Evolutionary conservation across 805 yeast genomes (phyloP).

Genomic region (Candida xyloterini): DNA sequence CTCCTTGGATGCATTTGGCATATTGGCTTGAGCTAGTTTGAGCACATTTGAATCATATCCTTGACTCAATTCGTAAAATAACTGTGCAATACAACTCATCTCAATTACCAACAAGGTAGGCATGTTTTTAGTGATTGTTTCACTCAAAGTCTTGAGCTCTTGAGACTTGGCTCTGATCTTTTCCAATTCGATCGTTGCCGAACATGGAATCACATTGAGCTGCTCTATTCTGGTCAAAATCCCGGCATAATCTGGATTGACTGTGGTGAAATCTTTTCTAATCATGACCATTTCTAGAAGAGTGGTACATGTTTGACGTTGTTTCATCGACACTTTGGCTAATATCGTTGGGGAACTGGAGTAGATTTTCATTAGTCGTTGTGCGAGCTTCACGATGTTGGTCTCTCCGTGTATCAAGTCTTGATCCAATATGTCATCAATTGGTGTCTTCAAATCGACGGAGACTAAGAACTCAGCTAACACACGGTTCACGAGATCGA

Average conservation of each 20-base stretch:
- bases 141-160: slow-evolving; percentile 62
- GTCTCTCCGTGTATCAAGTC: slow-evolving; percentile 38
- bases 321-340: slow-evolving; percentile 48
- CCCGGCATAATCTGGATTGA: slow-evolving; percentile 50
- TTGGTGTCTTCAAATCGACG: slow-evolving; percentile 44
- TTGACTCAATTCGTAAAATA: slow-evolving; percentile 44
- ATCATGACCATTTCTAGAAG: slow-evolving; percentile 68
- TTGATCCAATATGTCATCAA: slow-evolving; percentile 20
- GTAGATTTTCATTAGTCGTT: slow-evolving; percentile 43
- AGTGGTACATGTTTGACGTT: slow-evolving; percentile 61
- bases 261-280: slow-evolving; percentile 51
- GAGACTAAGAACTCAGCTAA: slow-evolving; percentile 75
- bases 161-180: slow-evolving; percentile 64
- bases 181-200: slow-evolving; percentile 45
- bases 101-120: slow-evolving; percentile 78
- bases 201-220: slow-evolving; percentile 66
- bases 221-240: slow-evolving; percentile 48
- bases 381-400: slow-evolving; percentile 45
- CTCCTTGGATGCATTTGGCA: slow-evolving; percentile 40
- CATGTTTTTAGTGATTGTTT: slow-evolving; percentile 69
- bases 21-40: slow-evolving; percentile 26
- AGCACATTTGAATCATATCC: slow-evolving; percentile 27
- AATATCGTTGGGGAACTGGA: slow-evolving; percentile 59
- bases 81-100: slow-evolving; percentile 70
- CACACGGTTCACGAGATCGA: slow-evolving; percentile 67